Evolutionary conservation across 1,139 yeast species (phyloP), one percentile per base, ranked within the genome.

Genomic region (Casaregolazyma suthepensis): DNA sequence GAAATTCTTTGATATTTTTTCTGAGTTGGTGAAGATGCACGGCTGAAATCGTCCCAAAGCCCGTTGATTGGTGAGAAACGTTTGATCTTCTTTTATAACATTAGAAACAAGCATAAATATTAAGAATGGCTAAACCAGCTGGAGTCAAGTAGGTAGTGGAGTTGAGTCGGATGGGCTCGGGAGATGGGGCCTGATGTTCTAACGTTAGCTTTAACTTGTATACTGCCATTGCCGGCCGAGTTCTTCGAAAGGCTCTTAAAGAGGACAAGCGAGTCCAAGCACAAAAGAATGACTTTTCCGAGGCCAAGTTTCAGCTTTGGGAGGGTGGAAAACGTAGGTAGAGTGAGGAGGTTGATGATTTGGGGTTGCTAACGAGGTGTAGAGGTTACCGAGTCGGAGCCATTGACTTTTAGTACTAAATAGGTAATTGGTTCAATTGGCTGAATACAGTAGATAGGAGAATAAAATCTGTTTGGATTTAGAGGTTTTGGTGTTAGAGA

Each of bases 221-320:
- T 75, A 79, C 91, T 73, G 82, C 96, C 64, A 81, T 93, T 69
- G 88, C 96, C 65, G 96, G 97, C 70, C 84, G 83, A 71, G 81
- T 96, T 59, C 81, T 89, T 68, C 90, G 98, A 78, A 78, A 80
- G 66, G 85, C 97, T 53, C 82, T 93, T 71, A 93, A 93, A 80
- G 85, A 91, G 63, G 96, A 91, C 67, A 73, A 82, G 71, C 87
- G 87, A 72, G 85, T 81, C 60, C 80, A 77, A 62, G 87, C 85
- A 63, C 88, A 85, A 66, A 79, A 80, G 73, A 87, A 96, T 78
- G 86, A 85, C 62, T 59, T 73, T 64, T 72, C 86, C 62, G 99
- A 93, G 68, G 89, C 83, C 66, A 83, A 81, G 73, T 86, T 79
- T 61, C 81, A 87, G 72, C 80, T 78, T 71, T 80, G 84, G 75